Percentiles rank a stretch among this genome's conserved stretches.
Conservation (phyloP, 106 monocot species). For the Hemerocallis citrina region DNA sequence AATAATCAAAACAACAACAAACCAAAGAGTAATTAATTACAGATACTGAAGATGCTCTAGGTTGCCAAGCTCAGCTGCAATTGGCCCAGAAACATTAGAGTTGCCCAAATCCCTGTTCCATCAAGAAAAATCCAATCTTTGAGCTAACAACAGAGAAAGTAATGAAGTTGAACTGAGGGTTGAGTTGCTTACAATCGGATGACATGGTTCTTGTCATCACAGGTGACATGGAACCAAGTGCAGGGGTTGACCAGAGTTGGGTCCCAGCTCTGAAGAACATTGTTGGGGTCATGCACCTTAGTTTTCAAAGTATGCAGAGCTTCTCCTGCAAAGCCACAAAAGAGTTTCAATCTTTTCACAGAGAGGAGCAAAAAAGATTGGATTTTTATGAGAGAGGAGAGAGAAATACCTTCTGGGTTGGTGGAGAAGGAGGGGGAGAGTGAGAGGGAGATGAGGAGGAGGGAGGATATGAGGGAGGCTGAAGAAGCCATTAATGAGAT, state of each 20-base stretch:
- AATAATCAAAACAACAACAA: no score
- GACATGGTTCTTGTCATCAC: constrained; percentile 65
- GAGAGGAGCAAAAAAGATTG: background rate
- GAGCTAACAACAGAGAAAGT: background rate
- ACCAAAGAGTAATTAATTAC: constrained; percentile 12
- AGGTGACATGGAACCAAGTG: constrained; percentile 96
- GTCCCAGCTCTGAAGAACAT: constrained; percentile 96
- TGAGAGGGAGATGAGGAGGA: constrained; percentile 19
- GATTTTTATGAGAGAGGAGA: background rate
- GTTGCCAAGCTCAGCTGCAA: constrained; percentile 70
- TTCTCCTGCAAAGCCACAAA: constrained; percentile 41
- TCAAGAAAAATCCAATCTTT: no score
- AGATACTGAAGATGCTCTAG: constrained; percentile 85
- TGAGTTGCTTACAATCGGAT: constrained; percentile 57
- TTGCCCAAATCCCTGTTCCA: constrained; percentile 98
- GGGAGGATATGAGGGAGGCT: constrained; percentile 8
- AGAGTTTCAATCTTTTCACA: background rate
- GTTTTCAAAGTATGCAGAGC: constrained; percentile 62
- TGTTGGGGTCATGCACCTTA: constrained; percentile 64
- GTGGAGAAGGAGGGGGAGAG: constrained; percentile 43
- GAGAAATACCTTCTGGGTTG: constrained; percentile 77
- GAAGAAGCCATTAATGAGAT: constrained; percentile 14
- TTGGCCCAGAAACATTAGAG: constrained; percentile 79
- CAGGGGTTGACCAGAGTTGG: constrained; percentile 94
- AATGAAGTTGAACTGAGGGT: no score